Evolutionary conservation across 208 protist genomes (phyloP).

Genomic region (Endotrypanum monterogeii): DNA sequence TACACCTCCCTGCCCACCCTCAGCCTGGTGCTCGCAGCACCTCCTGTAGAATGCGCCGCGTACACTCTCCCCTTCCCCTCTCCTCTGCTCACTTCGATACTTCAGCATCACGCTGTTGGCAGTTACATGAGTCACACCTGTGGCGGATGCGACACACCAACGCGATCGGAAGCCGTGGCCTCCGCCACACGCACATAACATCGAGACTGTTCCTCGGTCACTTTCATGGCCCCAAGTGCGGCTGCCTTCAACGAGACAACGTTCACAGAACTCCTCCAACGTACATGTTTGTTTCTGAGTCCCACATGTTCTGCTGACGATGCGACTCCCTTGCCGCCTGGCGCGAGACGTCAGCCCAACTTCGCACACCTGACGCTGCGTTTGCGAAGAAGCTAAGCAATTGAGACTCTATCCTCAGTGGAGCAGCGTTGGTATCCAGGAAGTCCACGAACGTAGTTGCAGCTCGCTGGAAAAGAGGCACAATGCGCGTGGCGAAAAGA

Average conservation of each 20-base stretch:
- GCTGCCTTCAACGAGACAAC: not conserved
- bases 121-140: not conserved
- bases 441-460: conserved; percentile 34
- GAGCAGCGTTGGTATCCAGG: conserved; percentile 33
- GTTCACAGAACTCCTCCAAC: conserved; percentile 40
- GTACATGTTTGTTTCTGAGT: conserved; percentile 56
- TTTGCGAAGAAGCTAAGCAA: conserved; percentile 21
- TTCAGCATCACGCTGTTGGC: not conserved
- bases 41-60: not conserved
- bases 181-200: not conserved
- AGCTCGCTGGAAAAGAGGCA: conserved; percentile 55
- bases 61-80: not conserved
- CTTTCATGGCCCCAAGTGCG: not conserved
- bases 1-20: not conserved
- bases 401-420: conserved; percentile 19
- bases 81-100: not conserved
- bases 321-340: conserved; percentile 1
- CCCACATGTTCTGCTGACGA: conserved; percentile 57
- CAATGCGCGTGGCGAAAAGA: conserved; percentile 42
- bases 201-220: not conserved
- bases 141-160: not conserved
- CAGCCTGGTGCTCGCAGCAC: not conserved
- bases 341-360: conserved; percentile 19
- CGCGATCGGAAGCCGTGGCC: not conserved
- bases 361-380: conserved; percentile 8